phyloP scores from a whole-genome alignment of 371 early-diverging fungal genomes.

The Mucor circinelloides region DNA sequence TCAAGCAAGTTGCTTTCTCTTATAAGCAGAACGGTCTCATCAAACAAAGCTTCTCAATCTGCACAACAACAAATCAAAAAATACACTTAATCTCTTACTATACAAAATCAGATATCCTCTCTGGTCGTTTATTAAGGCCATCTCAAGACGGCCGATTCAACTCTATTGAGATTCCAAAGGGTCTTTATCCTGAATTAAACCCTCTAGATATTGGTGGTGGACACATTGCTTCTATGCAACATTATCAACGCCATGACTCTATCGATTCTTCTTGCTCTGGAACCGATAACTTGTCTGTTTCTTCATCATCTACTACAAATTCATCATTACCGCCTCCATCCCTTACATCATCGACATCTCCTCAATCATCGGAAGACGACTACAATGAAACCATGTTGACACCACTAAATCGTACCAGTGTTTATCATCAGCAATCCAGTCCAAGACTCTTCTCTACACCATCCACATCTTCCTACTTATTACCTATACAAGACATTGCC shows the following conservation, averaged over 20 bases:
- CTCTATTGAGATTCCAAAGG: conserved; percentile 54
- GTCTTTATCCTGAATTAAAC: conserved; percentile 59
- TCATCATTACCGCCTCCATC: conserved; percentile 33
- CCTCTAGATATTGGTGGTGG: conserved; percentile 43
- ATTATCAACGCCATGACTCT: conserved; percentile 15
- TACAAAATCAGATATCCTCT: conserved; percentile 68
- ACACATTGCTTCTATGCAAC: conserved; percentile 22
- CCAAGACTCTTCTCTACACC: background rate
- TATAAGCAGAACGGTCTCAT: conserved; percentile 79
- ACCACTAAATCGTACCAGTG: conserved; percentile 2
- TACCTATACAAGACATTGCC: conserved; percentile 34
- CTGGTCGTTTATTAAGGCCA: conserved; percentile 53
- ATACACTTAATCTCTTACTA: conserved; percentile 89
- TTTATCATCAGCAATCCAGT: background rate
- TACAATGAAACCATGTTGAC: conserved; percentile 24
- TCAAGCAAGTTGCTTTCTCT: conserved; percentile 21
- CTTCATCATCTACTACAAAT: background rate
- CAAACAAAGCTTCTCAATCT: conserved; percentile 86
- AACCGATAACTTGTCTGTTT: conserved; percentile 18
- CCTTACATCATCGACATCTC: conserved; percentile 32
- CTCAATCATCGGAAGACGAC: conserved; percentile 38
- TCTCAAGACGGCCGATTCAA: conserved; percentile 45
- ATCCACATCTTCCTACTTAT: background rate
- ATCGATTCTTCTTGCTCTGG: conserved; percentile 14
- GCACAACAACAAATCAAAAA: conserved; percentile 75